phyloP scores from a whole-genome alignment of 2,329 filamentous ascomycete genomes.

The Fusarium sp. region DNA sequence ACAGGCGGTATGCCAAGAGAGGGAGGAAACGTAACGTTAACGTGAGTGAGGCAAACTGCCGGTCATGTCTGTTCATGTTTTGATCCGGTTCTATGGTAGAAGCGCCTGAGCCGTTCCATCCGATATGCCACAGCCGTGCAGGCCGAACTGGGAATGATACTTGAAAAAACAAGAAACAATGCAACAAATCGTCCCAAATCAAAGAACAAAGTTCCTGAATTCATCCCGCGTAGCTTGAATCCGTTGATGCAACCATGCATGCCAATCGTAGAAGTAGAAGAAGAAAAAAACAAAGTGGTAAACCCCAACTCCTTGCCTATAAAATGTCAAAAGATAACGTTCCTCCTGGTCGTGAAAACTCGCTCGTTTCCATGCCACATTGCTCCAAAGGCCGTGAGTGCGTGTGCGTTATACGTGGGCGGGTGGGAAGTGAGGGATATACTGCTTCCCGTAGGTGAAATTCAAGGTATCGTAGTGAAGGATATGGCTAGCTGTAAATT shows the following conservation, averaged over 20 bases:
- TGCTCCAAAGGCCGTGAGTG: conserved; percentile 38
- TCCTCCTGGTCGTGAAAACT: conserved; percentile 22
- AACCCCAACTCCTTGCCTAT: conserved; percentile 40
- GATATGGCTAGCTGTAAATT: conserved; percentile 9
- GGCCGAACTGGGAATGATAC: conserved; percentile 4
- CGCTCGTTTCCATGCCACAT: conserved; percentile 25
- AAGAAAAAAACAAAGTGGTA: conserved; percentile 22
- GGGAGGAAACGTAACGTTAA: conserved; percentile 4
- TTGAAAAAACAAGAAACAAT: conserved; percentile 28
- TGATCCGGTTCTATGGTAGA: conserved; percentile 31
- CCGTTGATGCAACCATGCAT: conserved; percentile 41
- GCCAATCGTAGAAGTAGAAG: conserved; percentile 26
- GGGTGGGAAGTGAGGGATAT: conserved; percentile 17
- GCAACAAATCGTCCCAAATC: conserved; percentile 29
- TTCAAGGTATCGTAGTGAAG: conserved; percentile 19
- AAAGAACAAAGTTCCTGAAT: conserved; percentile 22
- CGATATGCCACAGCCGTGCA: conserved; percentile 17
- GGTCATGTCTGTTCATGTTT: conserved; percentile 35
- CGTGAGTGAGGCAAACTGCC: conserved; percentile 33
- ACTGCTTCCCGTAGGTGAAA: conserved; percentile 22
- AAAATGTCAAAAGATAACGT: conserved; percentile 34
- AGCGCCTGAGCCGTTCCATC: conserved; percentile 32
- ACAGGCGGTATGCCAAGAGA: conserved; percentile 23
- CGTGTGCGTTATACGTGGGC: conserved; percentile 30
- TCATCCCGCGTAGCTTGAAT: conserved; percentile 28